A percentile compares a stretch with the other conserved stretches of the same genome.
Evolutionary conservation across 2,329 filamentous ascomycete species (phyloP).

Genomic region (Pezicula rhizophila): DNA sequence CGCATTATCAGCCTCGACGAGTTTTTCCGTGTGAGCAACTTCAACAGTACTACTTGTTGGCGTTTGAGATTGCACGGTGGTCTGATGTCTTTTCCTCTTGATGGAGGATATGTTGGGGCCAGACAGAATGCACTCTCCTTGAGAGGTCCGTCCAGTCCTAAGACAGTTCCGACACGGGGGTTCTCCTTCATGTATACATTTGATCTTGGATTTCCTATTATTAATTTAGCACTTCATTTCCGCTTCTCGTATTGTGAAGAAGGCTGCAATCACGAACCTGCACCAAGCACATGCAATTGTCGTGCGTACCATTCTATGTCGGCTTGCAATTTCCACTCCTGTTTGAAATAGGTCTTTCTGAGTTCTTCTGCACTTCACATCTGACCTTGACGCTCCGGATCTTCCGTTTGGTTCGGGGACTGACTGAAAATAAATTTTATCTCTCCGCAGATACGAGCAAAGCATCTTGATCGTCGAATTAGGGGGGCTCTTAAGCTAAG

Average conservation of each 20-base stretch:
- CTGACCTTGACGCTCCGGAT: too few species aligned
- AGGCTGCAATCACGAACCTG: constrained; percentile 1
- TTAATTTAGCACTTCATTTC: not conserved
- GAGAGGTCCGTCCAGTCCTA: constrained; percentile 8
- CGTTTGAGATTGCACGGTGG: not conserved
- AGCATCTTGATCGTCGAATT: too few species aligned
- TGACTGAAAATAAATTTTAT: too few species aligned
- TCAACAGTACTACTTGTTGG: not conserved
- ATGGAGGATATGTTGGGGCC: constrained; percentile 5
- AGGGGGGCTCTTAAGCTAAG: too few species aligned
- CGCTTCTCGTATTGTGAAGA: not conserved
- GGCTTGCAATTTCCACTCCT: not conserved
- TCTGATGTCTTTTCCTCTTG: not conserved
- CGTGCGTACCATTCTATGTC: constrained; percentile 2
- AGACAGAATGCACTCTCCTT: constrained; percentile 9
- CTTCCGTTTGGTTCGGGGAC: too few species aligned
- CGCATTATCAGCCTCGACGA: not conserved
- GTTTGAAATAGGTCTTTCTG: not conserved
- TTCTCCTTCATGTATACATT: constrained; percentile 17
- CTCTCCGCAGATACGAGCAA: too few species aligned
- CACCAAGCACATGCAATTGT: constrained; percentile 5
- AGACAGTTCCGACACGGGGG: constrained; percentile 18
- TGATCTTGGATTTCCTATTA: constrained; percentile 18
- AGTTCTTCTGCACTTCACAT: not conserved
- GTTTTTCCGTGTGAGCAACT: too few species aligned